Conservation (phyloP, 1,139 yeast genomes). For the Blastobotrys malaysiensis region DNA sequence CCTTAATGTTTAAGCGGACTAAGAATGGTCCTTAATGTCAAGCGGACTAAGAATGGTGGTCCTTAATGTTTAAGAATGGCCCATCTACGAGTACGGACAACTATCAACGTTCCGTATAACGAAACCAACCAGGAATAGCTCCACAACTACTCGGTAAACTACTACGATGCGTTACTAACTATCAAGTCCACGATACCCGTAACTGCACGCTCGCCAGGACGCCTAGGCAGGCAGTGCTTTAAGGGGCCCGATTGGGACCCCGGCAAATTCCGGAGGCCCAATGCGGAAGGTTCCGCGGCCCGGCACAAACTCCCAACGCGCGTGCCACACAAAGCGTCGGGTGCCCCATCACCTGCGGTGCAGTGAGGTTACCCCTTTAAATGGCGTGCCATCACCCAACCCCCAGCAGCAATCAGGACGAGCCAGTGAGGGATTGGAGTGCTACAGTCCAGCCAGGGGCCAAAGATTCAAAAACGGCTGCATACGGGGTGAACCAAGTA, state of each 20-base stretch:
- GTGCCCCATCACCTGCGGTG: background rate
- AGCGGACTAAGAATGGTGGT: no score
- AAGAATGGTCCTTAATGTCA: no score
- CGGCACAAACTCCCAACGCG: background rate
- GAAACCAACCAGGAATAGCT: no score
- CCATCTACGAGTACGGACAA: no score
- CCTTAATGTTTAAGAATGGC: no score
- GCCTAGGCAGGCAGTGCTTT: background rate
- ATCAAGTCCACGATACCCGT: no score
- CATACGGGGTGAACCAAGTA: background rate
- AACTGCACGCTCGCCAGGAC: no score
- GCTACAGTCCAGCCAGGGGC: background rate
- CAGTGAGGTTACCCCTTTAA: background rate
- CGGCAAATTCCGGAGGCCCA: background rate
- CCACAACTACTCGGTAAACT: background rate
- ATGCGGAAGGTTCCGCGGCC: background rate
- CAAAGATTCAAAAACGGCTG: background rate
- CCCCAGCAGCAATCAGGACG: background rate
- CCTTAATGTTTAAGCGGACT: no score
- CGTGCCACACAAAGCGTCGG: background rate
- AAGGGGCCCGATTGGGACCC: background rate
- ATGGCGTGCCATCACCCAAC: background rate
- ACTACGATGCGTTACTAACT: background rate
- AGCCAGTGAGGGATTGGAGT: background rate
- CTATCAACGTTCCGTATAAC: no score